A percentile compares a stretch with the other conserved stretches of the same genome.
Evolutionary conservation across 495 filamentous ascomycete species (phyloP).

Genomic region (Aspergillus sparsus): DNA sequence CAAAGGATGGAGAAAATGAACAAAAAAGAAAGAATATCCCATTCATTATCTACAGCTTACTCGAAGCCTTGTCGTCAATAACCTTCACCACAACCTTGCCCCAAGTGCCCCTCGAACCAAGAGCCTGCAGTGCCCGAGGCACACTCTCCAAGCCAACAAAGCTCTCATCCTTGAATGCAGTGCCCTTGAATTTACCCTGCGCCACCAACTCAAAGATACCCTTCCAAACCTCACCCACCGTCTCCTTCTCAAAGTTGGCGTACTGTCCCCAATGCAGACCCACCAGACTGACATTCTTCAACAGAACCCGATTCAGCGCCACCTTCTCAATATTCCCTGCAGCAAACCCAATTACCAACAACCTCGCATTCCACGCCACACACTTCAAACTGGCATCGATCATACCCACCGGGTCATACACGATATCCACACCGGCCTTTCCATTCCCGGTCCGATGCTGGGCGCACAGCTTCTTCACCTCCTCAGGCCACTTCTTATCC

Average conservation of each 20-base stretch:
- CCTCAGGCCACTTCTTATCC: conserved; percentile 69
- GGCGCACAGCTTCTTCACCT: conserved; percentile 67
- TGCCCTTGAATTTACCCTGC: conserved; percentile 77
- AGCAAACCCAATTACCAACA: conserved; percentile 89
- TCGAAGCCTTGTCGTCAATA: conserved; percentile 61
- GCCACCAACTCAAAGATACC: conserved; percentile 76
- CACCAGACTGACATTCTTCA: conserved; percentile 92
- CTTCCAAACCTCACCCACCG: conserved; percentile 72
- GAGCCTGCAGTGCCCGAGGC: conserved; percentile 69
- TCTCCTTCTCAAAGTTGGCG: conserved; percentile 68
- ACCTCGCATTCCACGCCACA: conserved; percentile 83
- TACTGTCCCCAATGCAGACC: conserved; percentile 93
- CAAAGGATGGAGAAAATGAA: too few species aligned
- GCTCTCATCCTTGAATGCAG: conserved; percentile 76
- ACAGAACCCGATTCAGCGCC: conserved; percentile 82
- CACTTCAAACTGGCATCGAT: conserved; percentile 84
- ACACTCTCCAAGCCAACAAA: conserved; percentile 83
- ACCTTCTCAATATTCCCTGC: conserved; percentile 89
- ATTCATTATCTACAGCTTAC: conserved; percentile 42
- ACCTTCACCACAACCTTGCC: conserved; percentile 94
- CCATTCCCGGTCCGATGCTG: conserved; percentile 58
- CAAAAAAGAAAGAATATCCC: too few species aligned
- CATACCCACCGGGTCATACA: conserved; percentile 87
- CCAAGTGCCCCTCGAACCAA: conserved; percentile 85
- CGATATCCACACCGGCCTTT: conserved; percentile 76